These are phyloP conservation scores for Ogataea pignaliae DNA, from an alignment of 805 yeast genomes.

Conservation along the genomic window DNA sequence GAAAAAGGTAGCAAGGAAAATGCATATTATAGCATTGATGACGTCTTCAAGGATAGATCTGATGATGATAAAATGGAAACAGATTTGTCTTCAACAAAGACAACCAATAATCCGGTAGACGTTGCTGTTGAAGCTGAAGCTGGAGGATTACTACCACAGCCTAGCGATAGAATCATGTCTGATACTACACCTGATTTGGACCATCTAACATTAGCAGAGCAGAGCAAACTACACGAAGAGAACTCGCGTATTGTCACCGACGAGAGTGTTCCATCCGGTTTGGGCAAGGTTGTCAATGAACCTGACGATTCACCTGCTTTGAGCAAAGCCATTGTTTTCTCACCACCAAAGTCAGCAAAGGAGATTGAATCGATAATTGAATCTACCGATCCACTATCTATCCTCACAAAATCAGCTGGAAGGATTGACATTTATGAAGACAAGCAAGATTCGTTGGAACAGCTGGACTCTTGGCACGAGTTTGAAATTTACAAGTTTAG, in stretches of 20 bases:
- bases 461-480: constrained; percentile 16
- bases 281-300: background rate
- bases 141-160: no score
- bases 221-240: constrained; percentile 1
- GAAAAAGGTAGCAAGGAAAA: constrained; percentile 4
- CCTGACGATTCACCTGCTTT: background rate
- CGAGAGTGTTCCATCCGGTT: no score
- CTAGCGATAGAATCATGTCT: constrained; percentile 8
- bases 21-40: constrained; percentile 7
- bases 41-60: constrained; percentile 8
- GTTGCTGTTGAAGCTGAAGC: background rate
- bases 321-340: background rate
- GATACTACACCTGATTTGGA: constrained; percentile 19
- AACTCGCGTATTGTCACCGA: no score
- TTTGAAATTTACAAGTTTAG: constrained; percentile 14
- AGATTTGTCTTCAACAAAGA: constrained; percentile 3
- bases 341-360: constrained; percentile 8
- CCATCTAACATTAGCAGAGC: constrained; percentile 13
- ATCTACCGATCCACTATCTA: constrained; percentile 21
- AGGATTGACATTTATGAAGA: constrained; percentile 21
- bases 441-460: constrained; percentile 5
- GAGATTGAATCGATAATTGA: constrained; percentile 17
- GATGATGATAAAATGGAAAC: constrained; percentile 13
- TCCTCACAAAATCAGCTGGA: constrained; percentile 14
- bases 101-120: background rate